A percentile compares a stretch with the other conserved stretches of the same genome.
phyloP scores from a whole-genome alignment of 805 yeast genomes.

The Ascoidea rubescens region DNA sequence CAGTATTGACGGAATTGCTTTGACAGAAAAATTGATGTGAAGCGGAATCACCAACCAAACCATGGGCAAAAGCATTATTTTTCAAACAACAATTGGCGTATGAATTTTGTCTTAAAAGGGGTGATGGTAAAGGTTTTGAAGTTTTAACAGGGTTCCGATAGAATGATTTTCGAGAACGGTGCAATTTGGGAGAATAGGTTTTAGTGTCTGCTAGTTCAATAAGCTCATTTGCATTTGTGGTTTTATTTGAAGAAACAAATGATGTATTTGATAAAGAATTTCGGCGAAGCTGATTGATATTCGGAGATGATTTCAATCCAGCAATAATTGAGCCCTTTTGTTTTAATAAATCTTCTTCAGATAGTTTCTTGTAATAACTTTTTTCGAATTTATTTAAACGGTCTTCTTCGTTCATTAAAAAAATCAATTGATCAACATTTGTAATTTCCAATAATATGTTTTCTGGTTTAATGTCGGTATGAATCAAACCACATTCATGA shows the following conservation, averaged over 20 bases:
- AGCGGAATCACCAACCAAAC: too few relatives aligned
- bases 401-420: slow-evolving; percentile 8
- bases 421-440: slow-evolving; percentile 67
- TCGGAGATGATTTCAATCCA: neutral
- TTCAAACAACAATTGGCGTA: neutral
- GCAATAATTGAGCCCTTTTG: neutral
- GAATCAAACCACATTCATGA: slow-evolving; percentile 60
- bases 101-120: slow-evolving; percentile 4
- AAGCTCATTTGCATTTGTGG: neutral
- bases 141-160: slow-evolving; percentile 1
- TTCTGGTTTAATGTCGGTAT: slow-evolving; percentile 64
- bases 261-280: neutral
- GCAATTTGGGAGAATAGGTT: neutral
- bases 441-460: slow-evolving; percentile 70
- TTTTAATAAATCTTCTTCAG: too few relatives aligned
- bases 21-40: too few relatives aligned
- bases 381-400: neutral
- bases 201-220: neutral
- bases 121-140: slow-evolving; percentile 10
- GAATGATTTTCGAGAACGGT: neutral
- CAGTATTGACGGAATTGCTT: too few relatives aligned
- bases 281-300: neutral
- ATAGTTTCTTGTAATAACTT: too few relatives aligned
- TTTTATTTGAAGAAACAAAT: neutral
- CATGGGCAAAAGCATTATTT: too few relatives aligned